A percentile compares a stretch with the other conserved stretches of the same genome.
phyloP scores from a whole-genome alignment of 371 early-diverging fungal genomes.

The Parasitella parasitica region DNA sequence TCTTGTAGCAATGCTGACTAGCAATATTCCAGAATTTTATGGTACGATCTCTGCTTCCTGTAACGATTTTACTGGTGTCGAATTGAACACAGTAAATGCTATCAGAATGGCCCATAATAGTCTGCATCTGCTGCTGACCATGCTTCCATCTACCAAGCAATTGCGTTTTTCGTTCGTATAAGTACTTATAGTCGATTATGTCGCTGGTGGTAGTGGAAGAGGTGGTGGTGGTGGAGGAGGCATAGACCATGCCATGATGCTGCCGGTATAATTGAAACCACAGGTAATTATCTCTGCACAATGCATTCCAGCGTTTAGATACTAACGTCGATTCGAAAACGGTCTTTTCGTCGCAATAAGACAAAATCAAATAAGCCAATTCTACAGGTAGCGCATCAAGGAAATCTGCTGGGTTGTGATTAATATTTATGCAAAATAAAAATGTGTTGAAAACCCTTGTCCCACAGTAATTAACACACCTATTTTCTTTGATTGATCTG shows the following conservation, averaged over 20 bases:
- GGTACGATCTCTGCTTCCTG: conserved; percentile 89
- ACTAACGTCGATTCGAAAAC: conserved; percentile 1
- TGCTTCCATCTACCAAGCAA: conserved; percentile 20
- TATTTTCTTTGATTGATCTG: neutral
- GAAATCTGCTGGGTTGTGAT: conserved; percentile 13
- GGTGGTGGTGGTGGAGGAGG: neutral
- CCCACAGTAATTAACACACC: neutral
- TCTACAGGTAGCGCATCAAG: conserved; percentile 9
- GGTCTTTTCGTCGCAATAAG: conserved; percentile 9
- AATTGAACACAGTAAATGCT: conserved; percentile 92
- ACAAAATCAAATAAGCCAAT: conserved; percentile 7
- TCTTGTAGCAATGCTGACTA: conserved; percentile 49
- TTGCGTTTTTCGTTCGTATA: conserved; percentile 5
- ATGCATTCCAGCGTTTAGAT: conserved; percentile 1
- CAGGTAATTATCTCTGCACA: conserved; percentile 17
- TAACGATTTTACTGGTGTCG: conserved; percentile 72
- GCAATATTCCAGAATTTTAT: conserved; percentile 68
- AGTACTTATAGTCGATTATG: conserved; percentile 3
- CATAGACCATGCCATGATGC: conserved; percentile 2
- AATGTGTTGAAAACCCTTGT: too few relatives aligned
- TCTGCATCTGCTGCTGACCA: neutral
- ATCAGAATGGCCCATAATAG: conserved; percentile 78
- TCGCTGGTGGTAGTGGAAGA: too few relatives aligned
- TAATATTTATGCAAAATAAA: neutral
- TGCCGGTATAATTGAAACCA: conserved; percentile 11